Evolutionary conservation across 1,284 basidiomycete species (phyloP), one percentile per base, ranked within the genome.

Genomic region (Crocinoboletus sp.): DNA sequence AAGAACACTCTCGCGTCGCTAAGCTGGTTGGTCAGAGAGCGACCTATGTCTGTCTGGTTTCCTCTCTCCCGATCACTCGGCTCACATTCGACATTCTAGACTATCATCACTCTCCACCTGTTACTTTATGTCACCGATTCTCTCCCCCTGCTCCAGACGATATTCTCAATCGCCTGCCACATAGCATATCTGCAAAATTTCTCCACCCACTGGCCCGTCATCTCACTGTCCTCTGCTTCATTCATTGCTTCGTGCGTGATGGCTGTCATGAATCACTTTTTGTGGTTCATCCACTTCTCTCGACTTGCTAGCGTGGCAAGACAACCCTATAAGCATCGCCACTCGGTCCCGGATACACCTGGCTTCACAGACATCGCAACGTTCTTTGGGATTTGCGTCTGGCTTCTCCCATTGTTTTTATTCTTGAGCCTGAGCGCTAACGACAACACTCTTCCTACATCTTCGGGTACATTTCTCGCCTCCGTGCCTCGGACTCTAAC

Each of bases 201-300:
- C 65, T 88, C 90, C 4, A 59, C 71, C 2, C 74, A 75, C 16
- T 97, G 94, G 94, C 94, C 94, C 1, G 71, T 88, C 60, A 95
- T 97, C 55, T 91, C 89, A 2, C 76, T 97, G 40, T 78, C 87
- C 6, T 95, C 93, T 0, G 62, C 73, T 13, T 79, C 82, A 3
- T 96, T 97, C 72, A 63, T 97, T 43, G 75, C 79, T 1, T 94
- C 91, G 0, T 95, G 92, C 63, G 52, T 77, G 10, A 71, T 94
- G 43, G 92, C 94, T 46, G 77, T 97, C 43, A 66, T 72, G 3
- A 91, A 96, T 67, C 94, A 97, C 68, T 96, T 96, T 60, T 65
- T 89, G 42, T 95, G 92, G 89, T 96, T 97, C 73, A 91, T 89
- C 68, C 76, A 95, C 69, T 96, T 96, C 63, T 80, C 92, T 20